These are phyloP conservation scores for Tulasnella sp. DNA, from an alignment of 768 basidiomycete species.

Conservation along the genomic window DNA sequence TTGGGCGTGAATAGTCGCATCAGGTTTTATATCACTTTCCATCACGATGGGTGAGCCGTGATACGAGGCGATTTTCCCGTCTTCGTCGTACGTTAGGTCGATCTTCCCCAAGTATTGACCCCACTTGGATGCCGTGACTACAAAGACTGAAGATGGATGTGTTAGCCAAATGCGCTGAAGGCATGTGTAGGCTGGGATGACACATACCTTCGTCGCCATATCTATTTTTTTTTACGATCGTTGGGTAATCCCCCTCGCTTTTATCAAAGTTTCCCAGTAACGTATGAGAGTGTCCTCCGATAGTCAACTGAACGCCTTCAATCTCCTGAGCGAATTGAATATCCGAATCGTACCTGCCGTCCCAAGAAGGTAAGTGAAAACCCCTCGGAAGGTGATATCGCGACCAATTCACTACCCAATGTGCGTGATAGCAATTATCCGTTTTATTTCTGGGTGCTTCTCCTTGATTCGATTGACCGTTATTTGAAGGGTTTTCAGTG, in stretches of 20 bases:
- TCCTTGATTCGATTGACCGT: conserved; percentile 32
- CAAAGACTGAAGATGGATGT: conserved; percentile 25
- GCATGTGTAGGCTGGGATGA: background rate
- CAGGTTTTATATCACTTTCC: conserved; percentile 30
- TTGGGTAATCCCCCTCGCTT: conserved; percentile 36
- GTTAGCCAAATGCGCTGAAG: background rate
- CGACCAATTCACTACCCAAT: conserved; percentile 24
- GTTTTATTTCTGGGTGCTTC: conserved; percentile 28
- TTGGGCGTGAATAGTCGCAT: conserved; percentile 31
- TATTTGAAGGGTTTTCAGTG: conserved; percentile 30
- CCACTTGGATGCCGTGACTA: conserved; percentile 40
- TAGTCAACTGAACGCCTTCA: conserved; percentile 31
- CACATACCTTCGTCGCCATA: conserved; percentile 34
- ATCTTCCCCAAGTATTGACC: conserved; percentile 39
- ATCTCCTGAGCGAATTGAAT: conserved; percentile 34
- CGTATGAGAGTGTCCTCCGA: conserved; percentile 39
- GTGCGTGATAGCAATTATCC: conserved; percentile 38
- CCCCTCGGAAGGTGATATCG: background rate
- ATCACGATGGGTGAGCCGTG: conserved; percentile 37
- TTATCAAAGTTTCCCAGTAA: conserved; percentile 34
- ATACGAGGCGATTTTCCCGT: conserved; percentile 34
- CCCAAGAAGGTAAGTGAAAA: background rate
- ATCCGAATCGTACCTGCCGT: conserved; percentile 32
- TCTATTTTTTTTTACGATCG: conserved; percentile 32
- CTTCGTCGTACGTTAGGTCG: conserved; percentile 33